Evolutionary conservation across 768 basidiomycete species (phyloP).

Genomic region (Cystofilobasidium macerans): DNA sequence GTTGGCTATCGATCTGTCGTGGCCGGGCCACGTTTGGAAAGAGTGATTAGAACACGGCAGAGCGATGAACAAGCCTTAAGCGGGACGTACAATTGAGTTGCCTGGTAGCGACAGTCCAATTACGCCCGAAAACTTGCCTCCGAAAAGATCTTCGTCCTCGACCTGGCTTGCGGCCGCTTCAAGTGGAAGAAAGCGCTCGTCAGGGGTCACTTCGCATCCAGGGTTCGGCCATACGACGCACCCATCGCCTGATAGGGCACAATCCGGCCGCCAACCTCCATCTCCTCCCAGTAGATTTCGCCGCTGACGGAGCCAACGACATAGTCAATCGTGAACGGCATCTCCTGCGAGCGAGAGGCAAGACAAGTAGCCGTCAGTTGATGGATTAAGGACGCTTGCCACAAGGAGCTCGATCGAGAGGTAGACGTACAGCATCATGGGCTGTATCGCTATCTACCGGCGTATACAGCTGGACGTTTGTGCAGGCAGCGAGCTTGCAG

Average conservation of each 20-base stretch:
- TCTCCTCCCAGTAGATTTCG: constrained; percentile 20
- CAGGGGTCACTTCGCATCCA: too few relatives aligned
- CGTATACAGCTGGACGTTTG: constrained; percentile 1
- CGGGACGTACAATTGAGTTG: constrained; percentile 20
- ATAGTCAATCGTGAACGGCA: constrained; percentile 14
- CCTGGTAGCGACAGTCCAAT: constrained; percentile 21
- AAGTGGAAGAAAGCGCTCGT: not conserved
- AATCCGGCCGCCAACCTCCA: constrained; percentile 9
- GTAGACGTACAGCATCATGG: constrained; percentile 11
- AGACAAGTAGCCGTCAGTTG: not conserved
- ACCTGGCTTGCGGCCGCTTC: constrained; percentile 13
- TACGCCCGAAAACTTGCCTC: constrained; percentile 20
- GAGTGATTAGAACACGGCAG: not conserved
- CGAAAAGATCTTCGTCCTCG: constrained; percentile 17
- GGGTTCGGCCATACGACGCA: too few relatives aligned
- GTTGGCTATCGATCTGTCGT: not conserved
- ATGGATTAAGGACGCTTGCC: not conserved
- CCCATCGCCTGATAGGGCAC: constrained; percentile 13
- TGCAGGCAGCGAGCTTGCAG: constrained; percentile 1
- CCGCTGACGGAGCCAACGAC: constrained; percentile 17
- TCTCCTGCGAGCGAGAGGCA: not conserved
- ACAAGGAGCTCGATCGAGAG: not conserved
- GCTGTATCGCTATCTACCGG: not conserved
- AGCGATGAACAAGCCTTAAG: not conserved
- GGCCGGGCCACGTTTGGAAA: too few relatives aligned